Base-by-base conservation (phyloP, 1,139 yeast genomes). In the Yamadazyma pseudoaaseri region DNA sequence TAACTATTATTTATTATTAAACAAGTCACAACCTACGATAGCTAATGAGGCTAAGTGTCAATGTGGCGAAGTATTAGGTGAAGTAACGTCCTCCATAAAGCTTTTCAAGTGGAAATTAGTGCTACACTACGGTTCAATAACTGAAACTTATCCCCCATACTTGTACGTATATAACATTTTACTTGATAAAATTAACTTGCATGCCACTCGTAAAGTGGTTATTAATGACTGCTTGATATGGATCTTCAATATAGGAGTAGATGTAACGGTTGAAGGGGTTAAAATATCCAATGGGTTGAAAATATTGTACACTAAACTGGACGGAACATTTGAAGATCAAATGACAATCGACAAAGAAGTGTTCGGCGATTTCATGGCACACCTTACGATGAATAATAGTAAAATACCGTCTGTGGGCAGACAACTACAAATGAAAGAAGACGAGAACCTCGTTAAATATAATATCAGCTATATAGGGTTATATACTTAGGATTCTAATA, bases 181-280 rank as follows among this genome's bases (percentile, higher is more conserved):
- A 2, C 37, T 71, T 15, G 78, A 73, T 38, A 64, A 63, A 35
- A 62, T 74, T 35, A 73, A 73, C 46, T 63, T 73, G 1, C 53
- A 63, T 34, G 81, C 79, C 0, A 51, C 60, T 1, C 52, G 80
- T 26, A 65, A 68, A 38, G 60, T 73, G 30, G 86, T 82, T 51
- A 77, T 89, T 79, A 70, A 70, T 41, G 75, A 74, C 46, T 77
- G 89, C 56, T 62, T 47, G 20, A 31, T 79, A 1, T 83, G 89
- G 87, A 69, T 81, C 1, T 70, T 81, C 49, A 78, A 72, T 44
- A 59, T 72, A 3, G 82, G 80, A 1, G 60, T 42, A 26, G 49
- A 56, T 54, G 29, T 62, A 42, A 23, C 59, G 25, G 29, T 52
- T 5, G 52, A 50, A 6, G 51, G 33, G 2, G 43, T 29, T 3